Conservation (phyloP, 2,329 filamentous ascomycete species). For the Cercospora sp. region DNA sequence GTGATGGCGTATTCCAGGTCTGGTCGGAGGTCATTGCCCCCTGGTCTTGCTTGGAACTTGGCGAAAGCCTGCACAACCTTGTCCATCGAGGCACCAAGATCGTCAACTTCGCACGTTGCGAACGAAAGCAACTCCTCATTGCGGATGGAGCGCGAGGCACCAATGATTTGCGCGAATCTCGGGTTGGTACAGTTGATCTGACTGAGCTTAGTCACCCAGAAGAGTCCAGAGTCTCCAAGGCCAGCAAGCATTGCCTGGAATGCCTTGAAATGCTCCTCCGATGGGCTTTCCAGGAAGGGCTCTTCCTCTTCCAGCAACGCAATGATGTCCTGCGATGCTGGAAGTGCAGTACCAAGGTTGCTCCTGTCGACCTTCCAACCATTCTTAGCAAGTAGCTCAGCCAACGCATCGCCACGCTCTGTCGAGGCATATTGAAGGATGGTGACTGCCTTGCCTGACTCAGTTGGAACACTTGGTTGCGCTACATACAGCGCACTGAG, state of each 20-base stretch:
- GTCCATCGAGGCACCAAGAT: background rate
- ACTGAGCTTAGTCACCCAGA: slow-evolving; percentile 11
- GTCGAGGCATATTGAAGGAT: background rate
- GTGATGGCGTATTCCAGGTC: slow-evolving; percentile 5
- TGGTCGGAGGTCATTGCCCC: background rate
- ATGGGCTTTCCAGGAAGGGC: background rate
- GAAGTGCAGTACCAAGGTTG: background rate
- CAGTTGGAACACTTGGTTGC: background rate
- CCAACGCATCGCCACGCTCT: background rate
- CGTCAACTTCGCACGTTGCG: background rate
- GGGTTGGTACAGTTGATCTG: background rate
- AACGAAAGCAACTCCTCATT: background rate
- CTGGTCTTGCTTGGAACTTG: background rate
- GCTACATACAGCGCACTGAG: background rate
- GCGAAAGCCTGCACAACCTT: background rate
- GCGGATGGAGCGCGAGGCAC: background rate
- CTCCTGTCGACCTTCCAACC: background rate
- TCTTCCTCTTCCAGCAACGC: background rate
- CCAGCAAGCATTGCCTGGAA: background rate
- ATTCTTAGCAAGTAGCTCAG: background rate
- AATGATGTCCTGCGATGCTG: background rate
- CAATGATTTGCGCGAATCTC: background rate
- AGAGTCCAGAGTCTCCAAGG: background rate
- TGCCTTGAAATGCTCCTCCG: background rate
- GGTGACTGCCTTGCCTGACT: background rate